phyloP scores from a whole-genome alignment of 306 rosid species.

The Vachellia pachyceras region DNA sequence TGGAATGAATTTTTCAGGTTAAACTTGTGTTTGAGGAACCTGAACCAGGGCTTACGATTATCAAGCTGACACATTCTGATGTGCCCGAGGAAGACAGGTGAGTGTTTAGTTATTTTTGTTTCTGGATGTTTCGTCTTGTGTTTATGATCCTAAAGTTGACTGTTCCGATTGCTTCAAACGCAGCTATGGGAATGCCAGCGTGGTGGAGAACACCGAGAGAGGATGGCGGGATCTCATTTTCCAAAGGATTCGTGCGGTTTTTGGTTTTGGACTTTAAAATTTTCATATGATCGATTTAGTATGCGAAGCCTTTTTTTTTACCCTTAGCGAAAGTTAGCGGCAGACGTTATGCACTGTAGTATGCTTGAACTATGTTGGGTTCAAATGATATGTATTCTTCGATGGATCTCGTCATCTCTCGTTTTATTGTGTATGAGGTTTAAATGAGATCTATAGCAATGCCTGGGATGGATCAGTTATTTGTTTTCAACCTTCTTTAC shows the following conservation, averaged over 20 bases:
- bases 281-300: constrained; percentile 15
- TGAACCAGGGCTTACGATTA: constrained; percentile 77
- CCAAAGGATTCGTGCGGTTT: constrained; percentile 93
- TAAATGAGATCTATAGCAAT: constrained; percentile 17
- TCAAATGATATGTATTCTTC: background rate
- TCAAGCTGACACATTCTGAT: constrained; percentile 78
- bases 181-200: constrained; percentile 96
- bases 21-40: constrained; percentile 83
- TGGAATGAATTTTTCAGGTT: constrained; percentile 59
- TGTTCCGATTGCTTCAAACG: constrained; percentile 23
- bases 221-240: constrained; percentile 98
- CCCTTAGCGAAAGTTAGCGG: constrained; percentile 28
- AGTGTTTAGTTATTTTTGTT: constrained; percentile 21
- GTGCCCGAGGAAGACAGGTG: constrained; percentile 95
- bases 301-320: constrained; percentile 19
- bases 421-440: constrained; percentile 8
- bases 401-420: background rate
- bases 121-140: background rate
- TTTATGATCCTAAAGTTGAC: background rate
- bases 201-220: constrained; percentile 95
- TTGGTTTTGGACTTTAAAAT: constrained; percentile 86
- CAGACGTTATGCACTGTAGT: constrained; percentile 45
- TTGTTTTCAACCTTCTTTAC: too few relatives aligned
- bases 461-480: too few relatives aligned
- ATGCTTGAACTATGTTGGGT: constrained; percentile 8